A percentile compares a stretch with the other conserved stretches of the same genome.
These are phyloP conservation scores for Backusella tuberculispora DNA, from an alignment of 192 early-diverging fungal genomes.

Conservation along the genomic window DNA sequence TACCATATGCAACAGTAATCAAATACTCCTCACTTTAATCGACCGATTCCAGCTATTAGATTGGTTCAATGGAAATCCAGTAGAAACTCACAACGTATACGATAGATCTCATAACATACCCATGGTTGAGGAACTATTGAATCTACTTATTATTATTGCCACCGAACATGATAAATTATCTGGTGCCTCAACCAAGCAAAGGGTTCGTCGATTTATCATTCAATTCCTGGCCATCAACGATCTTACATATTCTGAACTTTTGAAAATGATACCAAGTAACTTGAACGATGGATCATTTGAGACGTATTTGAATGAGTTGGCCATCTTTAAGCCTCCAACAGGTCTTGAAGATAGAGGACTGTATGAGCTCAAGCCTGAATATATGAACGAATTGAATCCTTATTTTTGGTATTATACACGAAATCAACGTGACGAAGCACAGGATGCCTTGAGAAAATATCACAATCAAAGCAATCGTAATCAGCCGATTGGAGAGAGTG, in stretches of 20 bases:
- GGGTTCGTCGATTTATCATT: conserved; percentile 82
- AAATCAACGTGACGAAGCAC: conserved; percentile 91
- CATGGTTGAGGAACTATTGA: conserved; percentile 90
- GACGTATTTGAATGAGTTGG: conserved; percentile 71
- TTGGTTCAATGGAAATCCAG: conserved; percentile 78
- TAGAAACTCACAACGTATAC: conserved; percentile 49
- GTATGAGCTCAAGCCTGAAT: conserved; percentile 90
- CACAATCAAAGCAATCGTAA: conserved; percentile 2
- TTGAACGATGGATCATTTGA: conserved; percentile 76
- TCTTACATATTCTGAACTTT: conserved; percentile 83
- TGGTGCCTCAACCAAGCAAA: conserved; percentile 62
- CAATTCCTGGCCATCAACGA: conserved; percentile 73
- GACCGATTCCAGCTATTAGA: conserved; percentile 84
- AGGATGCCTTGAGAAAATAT: conserved; percentile 68
- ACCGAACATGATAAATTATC: conserved; percentile 78
- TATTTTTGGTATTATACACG: conserved; percentile 94
- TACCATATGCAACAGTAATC: conserved; percentile 71
- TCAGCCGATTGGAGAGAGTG: conserved; percentile 36
- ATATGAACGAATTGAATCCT: conserved; percentile 84
- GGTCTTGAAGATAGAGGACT: conserved; percentile 81
- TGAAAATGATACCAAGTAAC: conserved; percentile 80
- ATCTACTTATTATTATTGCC: conserved; percentile 79
- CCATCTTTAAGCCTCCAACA: conserved; percentile 81
- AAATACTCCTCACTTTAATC: conserved; percentile 78
- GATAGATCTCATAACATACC: conserved; percentile 72